These are phyloP conservation scores for Plasmodium sp. DNA, from an alignment of 169 alveolate species.

Conservation along the genomic window DNA sequence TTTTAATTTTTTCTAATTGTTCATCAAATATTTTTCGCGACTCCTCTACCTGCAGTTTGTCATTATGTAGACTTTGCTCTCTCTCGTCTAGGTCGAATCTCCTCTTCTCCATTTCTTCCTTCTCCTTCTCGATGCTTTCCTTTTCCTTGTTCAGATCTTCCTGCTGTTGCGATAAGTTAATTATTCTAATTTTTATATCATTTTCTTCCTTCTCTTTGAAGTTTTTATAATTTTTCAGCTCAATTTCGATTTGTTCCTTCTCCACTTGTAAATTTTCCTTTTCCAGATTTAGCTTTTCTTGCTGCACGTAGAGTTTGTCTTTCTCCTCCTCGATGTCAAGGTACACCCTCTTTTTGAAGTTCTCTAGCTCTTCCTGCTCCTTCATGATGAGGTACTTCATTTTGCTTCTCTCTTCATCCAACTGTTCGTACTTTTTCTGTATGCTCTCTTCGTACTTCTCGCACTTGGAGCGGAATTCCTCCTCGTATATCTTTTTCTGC, in stretches of 20 bases:
- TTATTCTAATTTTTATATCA: constrained; percentile 57
- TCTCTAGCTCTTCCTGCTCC: constrained; percentile 73
- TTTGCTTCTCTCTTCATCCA: constrained; percentile 58
- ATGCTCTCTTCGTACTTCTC: constrained; percentile 65
- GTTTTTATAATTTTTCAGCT: constrained; percentile 66
- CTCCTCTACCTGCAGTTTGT: constrained; percentile 54
- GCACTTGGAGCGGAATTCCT: constrained; percentile 60
- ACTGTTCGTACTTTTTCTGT: constrained; percentile 36
- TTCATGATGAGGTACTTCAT: constrained; percentile 64
- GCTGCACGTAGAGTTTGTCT: constrained; percentile 64
- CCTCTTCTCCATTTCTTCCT: constrained; percentile 56
- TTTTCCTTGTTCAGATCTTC: constrained; percentile 71
- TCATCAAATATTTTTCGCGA: constrained; percentile 71
- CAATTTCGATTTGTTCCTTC: constrained; percentile 71
- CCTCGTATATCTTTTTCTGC: constrained; percentile 63
- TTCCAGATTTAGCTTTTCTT: constrained; percentile 59
- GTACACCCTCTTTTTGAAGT: constrained; percentile 33
- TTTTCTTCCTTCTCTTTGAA: constrained; percentile 72
- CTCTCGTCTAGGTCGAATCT: constrained; percentile 52
- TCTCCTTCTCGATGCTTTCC: constrained; percentile 58
- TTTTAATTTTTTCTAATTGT: constrained; percentile 66
- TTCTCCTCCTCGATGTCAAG: constrained; percentile 72
- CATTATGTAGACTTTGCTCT: constrained; percentile 52
- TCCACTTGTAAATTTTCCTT: constrained; percentile 72
- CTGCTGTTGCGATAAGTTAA: constrained; percentile 67